Evolutionary conservation across 495 filamentous ascomycete genomes (phyloP), one percentile per base, ranked within the genome.

Genomic region (Podospora anserina): DNA sequence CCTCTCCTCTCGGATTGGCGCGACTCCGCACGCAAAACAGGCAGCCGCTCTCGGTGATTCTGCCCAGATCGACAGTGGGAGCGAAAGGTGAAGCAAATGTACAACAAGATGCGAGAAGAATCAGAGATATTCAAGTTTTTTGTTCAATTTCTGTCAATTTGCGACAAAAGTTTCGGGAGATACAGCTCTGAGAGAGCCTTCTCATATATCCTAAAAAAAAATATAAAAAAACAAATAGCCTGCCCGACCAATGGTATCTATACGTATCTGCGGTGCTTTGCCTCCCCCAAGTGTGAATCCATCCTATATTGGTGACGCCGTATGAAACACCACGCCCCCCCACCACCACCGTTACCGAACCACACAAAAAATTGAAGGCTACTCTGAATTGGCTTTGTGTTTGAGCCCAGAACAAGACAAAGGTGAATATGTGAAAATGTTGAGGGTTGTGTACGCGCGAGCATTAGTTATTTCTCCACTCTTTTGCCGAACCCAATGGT

Each of bases 191-290:
- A 7, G 4, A 32, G 39, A 49, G 39, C n/a, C 15, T 32, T 63
- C 30, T 39, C 34, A 15, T 63, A 65, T 63, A 65, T 19, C 44
- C 57, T 32, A 34, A 18, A 27, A 19, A 59, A 68, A 53, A 23
- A 55, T 3, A 19, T 19, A 34, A 63, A 13, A 19, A 53, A 68
- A 53, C 3, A 60, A 65, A 55, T 32, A 54, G 23, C 28, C 55
- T 54, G 16, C 9, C 54, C 28, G 27, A 61, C 55, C n/a, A 69
- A 57, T 28, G 60, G 61, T 56, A 64, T 55, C 49, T 34, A 49
- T 49, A 23, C 23, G 23, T 23, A 49, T 49, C 39, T 49, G 39
- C 39, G 39, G 39, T 49, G 59, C 61, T 63, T 63, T 39, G 15
- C 30, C 61, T n/a, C 20, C 61, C 61, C 61, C 28, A 63, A 19